Conservation (phyloP, 306 rosid species). For the Clitoria ternatea region DNA sequence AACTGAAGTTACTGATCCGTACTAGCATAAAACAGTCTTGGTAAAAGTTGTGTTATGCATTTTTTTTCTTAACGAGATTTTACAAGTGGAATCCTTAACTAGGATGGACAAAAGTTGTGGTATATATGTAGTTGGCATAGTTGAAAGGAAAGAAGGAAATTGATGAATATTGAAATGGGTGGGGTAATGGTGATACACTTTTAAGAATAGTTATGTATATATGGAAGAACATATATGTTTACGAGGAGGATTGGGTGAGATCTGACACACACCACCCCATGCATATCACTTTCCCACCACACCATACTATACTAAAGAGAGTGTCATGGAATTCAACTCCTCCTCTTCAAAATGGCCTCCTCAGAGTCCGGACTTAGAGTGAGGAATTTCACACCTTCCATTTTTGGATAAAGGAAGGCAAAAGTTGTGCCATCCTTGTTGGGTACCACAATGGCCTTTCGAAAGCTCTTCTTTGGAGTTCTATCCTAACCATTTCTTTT, state of each 20-base stretch:
- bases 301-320: constrained; percentile 39
- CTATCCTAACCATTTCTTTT: constrained; percentile 27
- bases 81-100: too few species aligned
- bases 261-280: constrained; percentile 49
- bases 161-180: constrained; percentile 24
- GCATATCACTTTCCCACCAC: constrained; percentile 39
- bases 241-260: constrained; percentile 55
- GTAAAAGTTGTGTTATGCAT: too few species aligned
- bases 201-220: constrained; percentile 29
- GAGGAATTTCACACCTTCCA: constrained; percentile 46
- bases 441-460: constrained; percentile 26
- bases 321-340: constrained; percentile 53
- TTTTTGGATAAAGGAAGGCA: constrained; percentile 34
- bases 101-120: neutral
- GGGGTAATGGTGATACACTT: constrained; percentile 25
- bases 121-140: too few species aligned
- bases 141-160: neutral
- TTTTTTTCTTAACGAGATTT: too few species aligned
- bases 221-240: constrained; percentile 36
- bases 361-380: constrained; percentile 48
- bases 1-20: neutral
- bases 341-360: constrained; percentile 37
- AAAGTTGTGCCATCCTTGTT: constrained; percentile 44
- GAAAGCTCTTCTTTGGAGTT: constrained; percentile 45
- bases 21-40: too few species aligned